Conservation (phyloP, 805 yeast species). For the Wickerhamiella vanderwaltii region DNA sequence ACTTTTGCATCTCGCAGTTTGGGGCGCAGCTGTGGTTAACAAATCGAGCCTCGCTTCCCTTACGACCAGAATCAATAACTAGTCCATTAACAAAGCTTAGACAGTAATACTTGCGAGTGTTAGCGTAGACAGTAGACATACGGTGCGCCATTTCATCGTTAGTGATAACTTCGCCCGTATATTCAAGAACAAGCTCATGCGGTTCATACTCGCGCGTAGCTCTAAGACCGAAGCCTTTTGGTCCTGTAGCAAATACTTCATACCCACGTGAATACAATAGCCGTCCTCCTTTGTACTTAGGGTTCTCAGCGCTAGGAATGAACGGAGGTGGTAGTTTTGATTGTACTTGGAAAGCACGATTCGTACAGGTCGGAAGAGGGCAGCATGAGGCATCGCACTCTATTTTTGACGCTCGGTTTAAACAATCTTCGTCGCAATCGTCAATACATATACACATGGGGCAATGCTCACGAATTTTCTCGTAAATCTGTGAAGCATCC, state of each 20-base stretch:
- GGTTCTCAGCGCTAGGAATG: neutral
- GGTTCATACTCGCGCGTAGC: slow-evolving; percentile 31
- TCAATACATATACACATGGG: slow-evolving; percentile 21
- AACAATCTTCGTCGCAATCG: slow-evolving; percentile 29
- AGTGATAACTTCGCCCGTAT: slow-evolving; percentile 39
- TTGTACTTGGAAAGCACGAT: slow-evolving; percentile 28
- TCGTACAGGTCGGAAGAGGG: slow-evolving; percentile 29
- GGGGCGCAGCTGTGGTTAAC: slow-evolving; percentile 41
- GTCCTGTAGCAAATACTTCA: slow-evolving; percentile 29
- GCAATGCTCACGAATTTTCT: slow-evolving; percentile 1
- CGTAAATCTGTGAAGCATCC: slow-evolving; percentile 1
- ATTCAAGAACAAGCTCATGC: slow-evolving; percentile 35
- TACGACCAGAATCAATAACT: slow-evolving; percentile 34
- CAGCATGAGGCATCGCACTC: slow-evolving; percentile 30
- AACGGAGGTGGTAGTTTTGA: slow-evolving; percentile 12
- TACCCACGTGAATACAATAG: slow-evolving; percentile 16
- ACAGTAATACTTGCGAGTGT: slow-evolving; percentile 31
- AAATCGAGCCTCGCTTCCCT: slow-evolving; percentile 39
- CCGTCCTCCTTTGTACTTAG: slow-evolving; percentile 3
- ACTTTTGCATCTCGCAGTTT: slow-evolving; percentile 38
- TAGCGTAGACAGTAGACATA: slow-evolving; percentile 27
- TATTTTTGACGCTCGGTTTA: slow-evolving; percentile 26
- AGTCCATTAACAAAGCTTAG: slow-evolving; percentile 33
- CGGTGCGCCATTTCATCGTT: slow-evolving; percentile 31
- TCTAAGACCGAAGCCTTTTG: slow-evolving; percentile 35